Base-by-base conservation (phyloP, 768 basidiomycete species). In the Coprinellus aureogranulatus region DNA sequence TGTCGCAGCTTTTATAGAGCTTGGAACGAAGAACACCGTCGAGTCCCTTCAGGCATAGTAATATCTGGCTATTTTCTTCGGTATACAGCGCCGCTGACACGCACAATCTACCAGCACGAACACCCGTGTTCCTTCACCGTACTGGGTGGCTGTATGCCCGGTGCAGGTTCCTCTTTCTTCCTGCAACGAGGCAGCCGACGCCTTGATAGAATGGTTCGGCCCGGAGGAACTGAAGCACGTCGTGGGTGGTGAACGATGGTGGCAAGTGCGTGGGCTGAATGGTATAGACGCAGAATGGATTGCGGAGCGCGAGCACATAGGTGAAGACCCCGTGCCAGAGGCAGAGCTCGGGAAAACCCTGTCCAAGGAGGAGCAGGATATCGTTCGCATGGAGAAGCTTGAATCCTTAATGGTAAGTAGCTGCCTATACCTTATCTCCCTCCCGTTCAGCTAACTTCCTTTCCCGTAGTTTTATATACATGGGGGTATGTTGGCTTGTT, bases 201-300 rank as follows among this genome's bases (percentile, higher is more conserved):
- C 77, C n/a, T 73, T 92, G 22, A 83, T 89, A 42, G 72, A 83
- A 52, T 89, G 85, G 75, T 85, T 91, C 54, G 88, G 88, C 1
- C 85, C 87, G 0, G 83, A 88, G 30, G 83, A 86, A 59, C 79
- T 90, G 27, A 80, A 82, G 65, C 69, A 76, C 27, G 81, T 89
- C 14, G 86, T 89, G 10, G 91, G 91, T 26, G 91, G 90, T 2
- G 82, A 83, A 56, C 77, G 85, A 55, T 93, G 90, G 91, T 92
- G 90, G 91, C 89, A 91, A 70, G 84, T 90, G 30, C 79, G 89
- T 40, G 86, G 87, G 6, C 71, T 89, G 28, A 79, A 83, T 54
- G 89, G 89, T 2, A 72, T 90, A 1, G 87, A 90, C 58, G 82
- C 74, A 2, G 84, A 85, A 65, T 85, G 83, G 84, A 75, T 85